A percentile compares a stretch with the other conserved stretches of the same genome.
Evolutionary conservation across 352 stramenopile genomes (phyloP).

Genomic region (Hyaloperonospora brassicae): DNA sequence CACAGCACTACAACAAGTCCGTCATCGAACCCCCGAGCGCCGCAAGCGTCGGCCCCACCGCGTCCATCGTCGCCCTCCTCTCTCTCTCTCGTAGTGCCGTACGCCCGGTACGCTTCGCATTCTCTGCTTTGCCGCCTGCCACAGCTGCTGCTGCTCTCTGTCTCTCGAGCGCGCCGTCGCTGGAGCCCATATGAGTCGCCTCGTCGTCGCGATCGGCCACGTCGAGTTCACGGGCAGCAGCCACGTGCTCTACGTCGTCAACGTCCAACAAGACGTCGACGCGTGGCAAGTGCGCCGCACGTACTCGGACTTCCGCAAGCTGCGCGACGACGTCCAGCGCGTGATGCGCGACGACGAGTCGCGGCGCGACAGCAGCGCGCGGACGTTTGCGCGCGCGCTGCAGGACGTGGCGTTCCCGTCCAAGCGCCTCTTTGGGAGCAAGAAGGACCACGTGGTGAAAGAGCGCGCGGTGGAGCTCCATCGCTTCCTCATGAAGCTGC

Average conservation of each 20-base stretch:
- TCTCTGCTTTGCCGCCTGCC: too few species aligned
- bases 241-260: conserved; percentile 68
- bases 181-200: conserved; percentile 73
- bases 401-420: conserved; percentile 43
- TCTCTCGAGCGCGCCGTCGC: too few species aligned
- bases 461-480: conserved; percentile 64
- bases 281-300: conserved; percentile 62
- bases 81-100: too few species aligned
- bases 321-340: conserved; percentile 58
- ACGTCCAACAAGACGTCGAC: conserved; percentile 64
- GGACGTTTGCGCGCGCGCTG: conserved; percentile 30
- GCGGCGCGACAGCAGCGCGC: conserved; percentile 39
- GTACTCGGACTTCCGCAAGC: conserved; percentile 64
- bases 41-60: too few species aligned
- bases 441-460: conserved; percentile 66
- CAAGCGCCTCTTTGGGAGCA: conserved; percentile 59
- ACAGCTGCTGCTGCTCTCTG: too few species aligned
- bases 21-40: too few species aligned
- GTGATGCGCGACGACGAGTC: conserved; percentile 60
- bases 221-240: conserved; percentile 66
- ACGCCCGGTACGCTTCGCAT: too few species aligned
- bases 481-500: conserved; percentile 64
- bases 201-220: conserved; percentile 66
- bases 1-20: too few species aligned
- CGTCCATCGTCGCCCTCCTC: too few species aligned